phyloP scores from a whole-genome alignment of 257 asterid species.

The Nemophila menziesii region DNA sequence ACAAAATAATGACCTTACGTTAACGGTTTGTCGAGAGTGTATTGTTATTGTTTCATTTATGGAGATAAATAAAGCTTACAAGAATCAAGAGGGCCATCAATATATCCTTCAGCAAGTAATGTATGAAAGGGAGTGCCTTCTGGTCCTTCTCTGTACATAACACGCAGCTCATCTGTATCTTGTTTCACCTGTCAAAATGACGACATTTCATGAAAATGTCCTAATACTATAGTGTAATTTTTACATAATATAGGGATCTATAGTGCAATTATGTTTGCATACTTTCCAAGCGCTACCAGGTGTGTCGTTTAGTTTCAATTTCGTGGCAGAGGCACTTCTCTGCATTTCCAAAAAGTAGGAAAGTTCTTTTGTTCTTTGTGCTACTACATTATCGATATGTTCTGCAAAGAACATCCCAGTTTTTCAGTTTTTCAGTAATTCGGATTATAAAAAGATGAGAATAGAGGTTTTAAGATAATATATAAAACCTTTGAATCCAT shows the following conservation, averaged over 20 bases:
- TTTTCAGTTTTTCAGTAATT: too few species aligned
- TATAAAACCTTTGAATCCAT: slow-evolving; percentile 2
- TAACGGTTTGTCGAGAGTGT: slow-evolving; percentile 1
- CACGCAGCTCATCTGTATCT: slow-evolving; percentile 76
- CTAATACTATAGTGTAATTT: too few species aligned
- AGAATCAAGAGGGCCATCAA: slow-evolving; percentile 82
- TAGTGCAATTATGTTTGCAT: too few species aligned
- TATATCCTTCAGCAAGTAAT: slow-evolving; percentile 80
- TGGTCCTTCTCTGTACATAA: slow-evolving; percentile 91
- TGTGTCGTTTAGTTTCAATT: slow-evolving; percentile 29
- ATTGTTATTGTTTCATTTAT: neutral
- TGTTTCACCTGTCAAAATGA: slow-evolving; percentile 49
- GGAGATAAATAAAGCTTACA: slow-evolving; percentile 42
- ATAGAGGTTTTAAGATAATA: too few species aligned
- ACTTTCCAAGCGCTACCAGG: slow-evolving; percentile 16
- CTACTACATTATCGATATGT: slow-evolving; percentile 31
- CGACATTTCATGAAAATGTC: slow-evolving; percentile 6
- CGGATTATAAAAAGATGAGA: too few species aligned
- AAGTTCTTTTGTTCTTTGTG: slow-evolving; percentile 57
- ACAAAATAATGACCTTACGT: slow-evolving; percentile 7
- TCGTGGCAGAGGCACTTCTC: slow-evolving; percentile 57
- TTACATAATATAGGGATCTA: too few species aligned
- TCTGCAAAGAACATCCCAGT: slow-evolving; percentile 48
- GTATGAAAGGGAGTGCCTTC: slow-evolving; percentile 84
- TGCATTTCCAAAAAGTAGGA: slow-evolving; percentile 53